Percentiles rank a stretch among this genome's conserved stretches.
phyloP scores from a whole-genome alignment of 495 filamentous ascomycete species.

The Tuber magnatum region DNA sequence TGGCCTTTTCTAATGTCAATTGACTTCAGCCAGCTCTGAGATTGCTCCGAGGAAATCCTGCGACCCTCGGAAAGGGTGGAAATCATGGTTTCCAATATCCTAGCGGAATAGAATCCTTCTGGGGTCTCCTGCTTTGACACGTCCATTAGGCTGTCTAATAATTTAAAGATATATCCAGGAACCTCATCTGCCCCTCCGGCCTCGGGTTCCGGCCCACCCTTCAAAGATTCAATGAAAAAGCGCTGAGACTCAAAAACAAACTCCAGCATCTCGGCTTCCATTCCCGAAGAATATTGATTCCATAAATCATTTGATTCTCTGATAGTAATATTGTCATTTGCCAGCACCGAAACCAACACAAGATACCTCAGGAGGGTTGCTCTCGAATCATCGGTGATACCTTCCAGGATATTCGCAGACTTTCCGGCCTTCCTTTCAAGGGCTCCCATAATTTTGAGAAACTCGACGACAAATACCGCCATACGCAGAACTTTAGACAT shows the following conservation, averaged over 20 bases:
- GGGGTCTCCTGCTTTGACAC: conserved; percentile 41
- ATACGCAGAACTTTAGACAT: conserved; percentile 67
- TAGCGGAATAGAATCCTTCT: conserved; percentile 48
- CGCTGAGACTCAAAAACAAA: conserved; percentile 53
- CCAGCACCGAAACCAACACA: conserved; percentile 52
- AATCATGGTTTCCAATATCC: conserved; percentile 42
- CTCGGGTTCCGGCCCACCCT: conserved; percentile 22
- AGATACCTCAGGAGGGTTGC: conserved; percentile 46
- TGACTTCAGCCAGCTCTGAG: conserved; percentile 26
- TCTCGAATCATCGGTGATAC: conserved; percentile 17
- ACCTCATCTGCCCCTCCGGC: conserved; percentile 41
- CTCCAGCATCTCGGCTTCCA: conserved; percentile 55
- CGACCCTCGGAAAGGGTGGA: conserved; percentile 19
- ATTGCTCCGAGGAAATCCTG: conserved; percentile 8
- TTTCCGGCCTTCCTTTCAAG: neutral
- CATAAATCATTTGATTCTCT: conserved; percentile 53
- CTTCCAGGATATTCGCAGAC: conserved; percentile 6
- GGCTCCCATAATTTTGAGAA: conserved; percentile 44
- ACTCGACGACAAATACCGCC: conserved; percentile 55
- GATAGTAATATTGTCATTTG: conserved; percentile 58
- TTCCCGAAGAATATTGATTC: conserved; percentile 46
- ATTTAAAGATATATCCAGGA: conserved; percentile 25
- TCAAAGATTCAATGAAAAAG: conserved; percentile 49
- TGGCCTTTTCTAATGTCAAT: conserved; percentile 31
- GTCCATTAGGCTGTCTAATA: conserved; percentile 36